Evolutionary conservation across 345 rosid species (phyloP), one percentile per base, ranked within the genome.

Genomic region (Linum usitatissimum): DNA sequence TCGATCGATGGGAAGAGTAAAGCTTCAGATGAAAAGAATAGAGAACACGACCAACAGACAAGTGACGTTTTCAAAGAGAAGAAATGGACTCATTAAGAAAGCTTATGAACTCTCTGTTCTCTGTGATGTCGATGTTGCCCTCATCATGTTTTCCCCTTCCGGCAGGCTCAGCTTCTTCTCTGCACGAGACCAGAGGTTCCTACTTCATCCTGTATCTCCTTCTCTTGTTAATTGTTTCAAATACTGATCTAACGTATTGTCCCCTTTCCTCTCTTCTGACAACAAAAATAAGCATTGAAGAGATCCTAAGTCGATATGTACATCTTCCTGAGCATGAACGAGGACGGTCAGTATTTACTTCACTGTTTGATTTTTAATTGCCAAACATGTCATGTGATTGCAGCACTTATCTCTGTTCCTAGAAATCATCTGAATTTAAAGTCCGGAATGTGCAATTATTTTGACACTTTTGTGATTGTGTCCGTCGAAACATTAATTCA

Each of bases 271-370:
- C n/a, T n/a, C n/a, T n/a, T n/a, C n/a, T n/a, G n/a, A n/a, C n/a
- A n/a, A n/a, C n/a, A n/a, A n/a, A n/a, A n/a, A n/a, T n/a, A 64
- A 81, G 83, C 70, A 66, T 81, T 18, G 83, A 79, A 60, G 83
- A 81, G 61, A 75, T 81, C 65, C 64, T 79, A 39, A 64, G 20
- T 12, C 60, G 78, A 67, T 81, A 75, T 63, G 64, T 75, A 30
- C 71, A 75, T 73, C 76, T 79, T 55, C 73, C 81, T 5, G 83
- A 81, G 38, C 75, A 75, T 53, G 78, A 81, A 18, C 68, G 79
- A 64, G 83, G 81, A 63, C 62, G 81, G 83, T 34, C 5, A 34
- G 38, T 34, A 34, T 7, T 7, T 34, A 34, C 4, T 78, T 23
- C 28, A 23, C n/a, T n/a, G n/a, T n/a, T n/a, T n/a, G n/a, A n/a